Conservation (phyloP, 1,284 basidiomycete species). For the Mycena sp. region DNA sequence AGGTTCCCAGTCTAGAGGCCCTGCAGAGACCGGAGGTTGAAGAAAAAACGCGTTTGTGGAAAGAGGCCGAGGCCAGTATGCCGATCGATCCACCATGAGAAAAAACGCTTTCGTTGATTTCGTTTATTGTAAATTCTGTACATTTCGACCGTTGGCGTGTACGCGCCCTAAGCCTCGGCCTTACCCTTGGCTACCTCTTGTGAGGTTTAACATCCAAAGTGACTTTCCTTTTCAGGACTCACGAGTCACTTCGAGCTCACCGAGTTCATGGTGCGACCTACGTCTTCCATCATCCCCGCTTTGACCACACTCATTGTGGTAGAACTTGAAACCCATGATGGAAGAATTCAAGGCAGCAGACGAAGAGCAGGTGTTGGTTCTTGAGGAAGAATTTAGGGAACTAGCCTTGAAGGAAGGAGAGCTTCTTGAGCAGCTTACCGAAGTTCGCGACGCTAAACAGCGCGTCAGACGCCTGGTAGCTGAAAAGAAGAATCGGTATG, state of each 20-base stretch:
- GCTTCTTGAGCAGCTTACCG: neutral
- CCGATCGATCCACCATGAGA: constrained; percentile 14
- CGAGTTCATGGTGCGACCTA: no score
- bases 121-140: neutral
- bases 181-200: no score
- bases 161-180: no score
- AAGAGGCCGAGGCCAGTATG: constrained; percentile 22
- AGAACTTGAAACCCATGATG: neutral
- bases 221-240: no score
- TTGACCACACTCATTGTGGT: no score
- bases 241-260: no score
- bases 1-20: constrained; percentile 37
- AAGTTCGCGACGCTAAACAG: constrained; percentile 7
- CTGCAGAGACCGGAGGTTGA: constrained; percentile 7
- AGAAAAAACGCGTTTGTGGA: constrained; percentile 23
- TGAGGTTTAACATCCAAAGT: no score
- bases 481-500: constrained; percentile 9
- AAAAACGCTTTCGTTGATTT: no score
- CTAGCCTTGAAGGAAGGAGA: constrained; percentile 9
- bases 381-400: constrained; percentile 13
- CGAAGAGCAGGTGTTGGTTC: constrained; percentile 1
- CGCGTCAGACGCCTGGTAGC: constrained; percentile 12
- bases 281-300: no score
- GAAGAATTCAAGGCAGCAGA: constrained; percentile 7
- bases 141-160: no score